A percentile compares a stretch with the other conserved stretches of the same genome.
Conservation (phyloP, 1,284 basidiomycete species). For the Ustilago cynodontis region DNA sequence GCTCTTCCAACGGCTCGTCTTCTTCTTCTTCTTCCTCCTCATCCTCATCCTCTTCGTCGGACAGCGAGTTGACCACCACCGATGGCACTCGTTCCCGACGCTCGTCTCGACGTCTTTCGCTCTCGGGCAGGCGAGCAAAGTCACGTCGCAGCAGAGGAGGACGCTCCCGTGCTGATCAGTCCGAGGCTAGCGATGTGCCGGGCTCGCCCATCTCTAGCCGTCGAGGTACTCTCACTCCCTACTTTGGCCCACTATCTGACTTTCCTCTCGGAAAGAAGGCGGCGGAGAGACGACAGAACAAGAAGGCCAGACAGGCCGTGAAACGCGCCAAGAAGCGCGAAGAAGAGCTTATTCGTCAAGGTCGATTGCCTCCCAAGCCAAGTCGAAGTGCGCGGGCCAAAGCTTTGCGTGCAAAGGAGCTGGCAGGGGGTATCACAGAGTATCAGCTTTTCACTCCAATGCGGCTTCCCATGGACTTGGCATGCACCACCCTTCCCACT, state of each 20-base stretch:
- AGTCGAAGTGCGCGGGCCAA: conserved; percentile 65
- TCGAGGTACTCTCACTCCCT: conserved; percentile 45
- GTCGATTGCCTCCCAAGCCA: conserved; percentile 54
- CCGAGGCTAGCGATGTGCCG: conserved; percentile 38
- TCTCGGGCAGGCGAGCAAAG: conserved; percentile 23
- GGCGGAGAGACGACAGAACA: conserved; percentile 33
- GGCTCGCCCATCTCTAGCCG: conserved; percentile 42
- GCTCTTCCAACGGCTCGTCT: conserved; percentile 35
- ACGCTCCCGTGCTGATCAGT: conserved; percentile 41
- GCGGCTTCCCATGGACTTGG: conserved; percentile 50
- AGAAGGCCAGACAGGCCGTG: conserved; percentile 43
- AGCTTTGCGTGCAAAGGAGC: conserved; percentile 59
- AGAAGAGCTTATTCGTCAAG: conserved; percentile 45
- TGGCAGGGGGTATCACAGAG: conserved; percentile 67
- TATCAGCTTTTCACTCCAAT: conserved; percentile 66
- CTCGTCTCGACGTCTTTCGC: conserved; percentile 43
- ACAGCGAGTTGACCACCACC: conserved; percentile 31
- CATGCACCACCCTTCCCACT: conserved; percentile 32
- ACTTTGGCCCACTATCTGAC: conserved; percentile 46
- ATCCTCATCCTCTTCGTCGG: conserved; percentile 28
- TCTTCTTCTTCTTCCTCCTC: conserved; percentile 32
- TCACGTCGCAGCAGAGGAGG: conserved; percentile 26
- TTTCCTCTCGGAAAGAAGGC: conserved; percentile 45
- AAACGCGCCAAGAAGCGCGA: conserved; percentile 51
- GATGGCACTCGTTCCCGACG: conserved; percentile 36